Conservation (phyloP, 345 rosid genomes). For the Aquilaria sinensis region DNA sequence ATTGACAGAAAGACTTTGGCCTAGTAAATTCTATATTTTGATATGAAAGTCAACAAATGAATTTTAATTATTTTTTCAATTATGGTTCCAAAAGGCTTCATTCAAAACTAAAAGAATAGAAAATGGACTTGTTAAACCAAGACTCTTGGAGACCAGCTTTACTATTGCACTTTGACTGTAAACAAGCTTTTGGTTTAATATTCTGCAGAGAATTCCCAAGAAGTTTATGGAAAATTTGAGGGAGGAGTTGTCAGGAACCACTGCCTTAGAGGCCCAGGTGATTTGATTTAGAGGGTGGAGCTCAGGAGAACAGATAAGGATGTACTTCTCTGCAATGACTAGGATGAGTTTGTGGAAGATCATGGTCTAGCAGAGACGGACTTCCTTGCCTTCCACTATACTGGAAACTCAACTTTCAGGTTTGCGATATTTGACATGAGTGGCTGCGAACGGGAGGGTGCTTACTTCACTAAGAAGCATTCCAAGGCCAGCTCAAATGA, state of each 20-base stretch:
- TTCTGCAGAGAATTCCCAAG: constrained; percentile 8
- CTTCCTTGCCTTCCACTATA: constrained; percentile 3
- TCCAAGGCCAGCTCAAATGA: not conserved
- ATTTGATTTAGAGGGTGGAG: not conserved
- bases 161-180: too few relatives aligned
- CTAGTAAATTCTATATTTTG: too few relatives aligned
- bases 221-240: not conserved
- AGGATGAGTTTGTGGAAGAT: not conserved
- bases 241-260: not conserved
- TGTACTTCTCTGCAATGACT: not conserved
- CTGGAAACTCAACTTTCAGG: not conserved
- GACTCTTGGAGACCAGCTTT: too few relatives aligned
- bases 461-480: constrained; percentile 2
- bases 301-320: not conserved
- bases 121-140: too few relatives aligned
- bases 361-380: not conserved
- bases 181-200: too few relatives aligned
- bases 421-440: not conserved
- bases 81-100: too few relatives aligned
- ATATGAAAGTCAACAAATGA: too few relatives aligned
- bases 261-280: constrained; percentile 9
- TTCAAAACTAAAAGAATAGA: too few relatives aligned
- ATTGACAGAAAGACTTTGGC: too few relatives aligned
- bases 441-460: constrained; percentile 5
- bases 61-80: too few relatives aligned